Evolutionary conservation across 306 rosid species (phyloP).

Genomic region (Senna tora): DNA sequence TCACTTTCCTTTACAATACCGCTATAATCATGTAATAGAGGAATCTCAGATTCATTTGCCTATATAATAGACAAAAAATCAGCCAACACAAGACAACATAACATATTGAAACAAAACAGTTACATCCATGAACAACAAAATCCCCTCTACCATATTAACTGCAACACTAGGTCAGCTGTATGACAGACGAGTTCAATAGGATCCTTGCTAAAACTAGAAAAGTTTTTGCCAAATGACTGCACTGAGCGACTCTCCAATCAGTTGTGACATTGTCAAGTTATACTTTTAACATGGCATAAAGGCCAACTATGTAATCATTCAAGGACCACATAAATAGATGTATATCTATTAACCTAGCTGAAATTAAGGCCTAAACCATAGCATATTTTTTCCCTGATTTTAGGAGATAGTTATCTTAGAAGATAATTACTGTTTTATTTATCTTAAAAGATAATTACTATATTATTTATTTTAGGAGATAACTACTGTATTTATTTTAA

Average conservation of each 20-base stretch:
- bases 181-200: conserved; percentile 29
- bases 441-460: too few relatives aligned
- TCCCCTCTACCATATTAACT: conserved; percentile 25
- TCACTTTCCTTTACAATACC: conserved; percentile 66
- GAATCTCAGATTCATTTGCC: conserved; percentile 96
- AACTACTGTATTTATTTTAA: too few relatives aligned
- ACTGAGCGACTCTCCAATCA: conserved; percentile 14
- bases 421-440: too few relatives aligned
- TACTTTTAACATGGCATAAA: conserved; percentile 6
- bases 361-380: too few relatives aligned
- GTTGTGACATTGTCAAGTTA: conserved; percentile 1
- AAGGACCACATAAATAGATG: conserved; percentile 24
- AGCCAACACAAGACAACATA: conserved; percentile 26
- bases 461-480: too few relatives aligned
- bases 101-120: conserved; percentile 8
- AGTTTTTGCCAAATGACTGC: too few relatives aligned
- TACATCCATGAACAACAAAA: conserved; percentile 23
- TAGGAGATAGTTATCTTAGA: too few relatives aligned
- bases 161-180: background rate
- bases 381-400: too few relatives aligned
- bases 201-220: background rate
- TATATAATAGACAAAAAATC: conserved; percentile 40
- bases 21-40: conserved; percentile 75
- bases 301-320: conserved; percentile 9
- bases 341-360: too few relatives aligned